Percentiles rank a stretch among this genome's conserved stretches.
These are phyloP conservation scores for Malassezia sympodialis DNA, from an alignment of 1,284 basidiomycete species.

Conservation along the genomic window DNA sequence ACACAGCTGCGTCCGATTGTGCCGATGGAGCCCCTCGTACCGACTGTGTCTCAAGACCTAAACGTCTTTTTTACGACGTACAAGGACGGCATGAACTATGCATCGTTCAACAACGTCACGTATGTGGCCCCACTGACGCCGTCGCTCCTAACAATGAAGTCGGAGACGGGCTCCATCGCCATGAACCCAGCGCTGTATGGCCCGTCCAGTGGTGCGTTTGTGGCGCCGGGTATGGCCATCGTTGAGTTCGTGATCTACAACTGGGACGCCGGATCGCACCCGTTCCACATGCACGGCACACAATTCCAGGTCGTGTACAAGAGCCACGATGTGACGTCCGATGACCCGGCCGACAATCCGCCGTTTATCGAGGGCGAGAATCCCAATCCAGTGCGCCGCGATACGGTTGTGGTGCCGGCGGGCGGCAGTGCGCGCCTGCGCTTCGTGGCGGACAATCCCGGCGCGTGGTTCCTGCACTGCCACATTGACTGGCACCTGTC, in stretches of 20 bases:
- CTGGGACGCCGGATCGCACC: conserved; percentile 63
- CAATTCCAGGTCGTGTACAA: conserved; percentile 57
- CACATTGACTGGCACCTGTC: conserved; percentile 59
- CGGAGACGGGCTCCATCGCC: not conserved
- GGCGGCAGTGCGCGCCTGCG: conserved; percentile 60
- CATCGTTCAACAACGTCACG: conserved; percentile 49
- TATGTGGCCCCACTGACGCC: conserved; percentile 56
- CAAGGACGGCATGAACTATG: conserved; percentile 44
- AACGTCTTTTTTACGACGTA: conserved; percentile 52
- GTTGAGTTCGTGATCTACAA: conserved; percentile 73
- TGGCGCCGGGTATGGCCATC: conserved; percentile 63
- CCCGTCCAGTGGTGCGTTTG: conserved; percentile 52
- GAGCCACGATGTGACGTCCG: conserved; percentile 64
- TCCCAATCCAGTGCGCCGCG: conserved; percentile 72
- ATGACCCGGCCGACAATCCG: conserved; percentile 69
- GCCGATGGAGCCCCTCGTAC: conserved; percentile 20
- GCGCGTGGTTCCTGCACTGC: conserved; percentile 51
- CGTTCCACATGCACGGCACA: conserved; percentile 44
- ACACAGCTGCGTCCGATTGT: conserved; percentile 49
- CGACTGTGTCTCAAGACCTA: conserved; percentile 36
- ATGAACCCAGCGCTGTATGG: conserved; percentile 9
- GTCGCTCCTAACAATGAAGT: conserved; percentile 25
- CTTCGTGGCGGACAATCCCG: conserved; percentile 61
- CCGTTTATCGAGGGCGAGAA: conserved; percentile 63
- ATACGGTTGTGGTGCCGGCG: conserved; percentile 56